These are phyloP conservation scores for Ogataea ganodermae DNA, from an alignment of 805 yeast genomes.

Conservation along the genomic window DNA sequence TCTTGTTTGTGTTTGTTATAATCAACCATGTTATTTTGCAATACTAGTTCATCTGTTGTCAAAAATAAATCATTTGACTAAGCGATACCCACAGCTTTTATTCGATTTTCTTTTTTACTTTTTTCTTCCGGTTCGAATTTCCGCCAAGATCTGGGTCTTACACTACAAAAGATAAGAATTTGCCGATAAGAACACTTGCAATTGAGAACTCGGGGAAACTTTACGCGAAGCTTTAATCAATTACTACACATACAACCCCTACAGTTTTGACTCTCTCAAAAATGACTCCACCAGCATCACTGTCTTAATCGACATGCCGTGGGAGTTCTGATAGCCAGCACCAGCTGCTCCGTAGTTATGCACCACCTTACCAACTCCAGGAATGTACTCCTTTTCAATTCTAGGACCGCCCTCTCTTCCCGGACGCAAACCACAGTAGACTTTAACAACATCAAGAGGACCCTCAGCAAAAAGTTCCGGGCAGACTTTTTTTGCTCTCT, in stretches of 20 bases:
- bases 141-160: not conserved
- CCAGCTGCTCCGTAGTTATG: conserved; percentile 78
- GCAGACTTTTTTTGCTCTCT: conserved; percentile 43
- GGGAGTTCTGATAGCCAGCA: conserved; percentile 64
- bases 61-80: not conserved
- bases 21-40: conserved; percentile 1
- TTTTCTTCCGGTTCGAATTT: not conserved
- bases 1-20: not conserved
- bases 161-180: not conserved
- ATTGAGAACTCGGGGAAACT: not conserved
- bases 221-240: not conserved
- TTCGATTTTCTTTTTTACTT: too few species aligned
- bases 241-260: too few species aligned
- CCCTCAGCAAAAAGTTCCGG: conserved; percentile 40
- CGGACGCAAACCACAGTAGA: conserved; percentile 70
- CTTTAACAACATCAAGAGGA: conserved; percentile 47
- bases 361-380: conserved; percentile 37
- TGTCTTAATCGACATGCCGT: conserved; percentile 26
- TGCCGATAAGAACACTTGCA: not conserved
- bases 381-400: conserved; percentile 41
- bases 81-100: too few species aligned
- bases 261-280: conserved; percentile 16
- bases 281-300: conserved; percentile 37
- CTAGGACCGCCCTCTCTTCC: conserved; percentile 62
- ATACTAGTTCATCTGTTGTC: not conserved